These are phyloP conservation scores for Chaetomium olivaceum DNA, from an alignment of 2,329 filamentous ascomycete genomes.

Conservation along the genomic window DNA sequence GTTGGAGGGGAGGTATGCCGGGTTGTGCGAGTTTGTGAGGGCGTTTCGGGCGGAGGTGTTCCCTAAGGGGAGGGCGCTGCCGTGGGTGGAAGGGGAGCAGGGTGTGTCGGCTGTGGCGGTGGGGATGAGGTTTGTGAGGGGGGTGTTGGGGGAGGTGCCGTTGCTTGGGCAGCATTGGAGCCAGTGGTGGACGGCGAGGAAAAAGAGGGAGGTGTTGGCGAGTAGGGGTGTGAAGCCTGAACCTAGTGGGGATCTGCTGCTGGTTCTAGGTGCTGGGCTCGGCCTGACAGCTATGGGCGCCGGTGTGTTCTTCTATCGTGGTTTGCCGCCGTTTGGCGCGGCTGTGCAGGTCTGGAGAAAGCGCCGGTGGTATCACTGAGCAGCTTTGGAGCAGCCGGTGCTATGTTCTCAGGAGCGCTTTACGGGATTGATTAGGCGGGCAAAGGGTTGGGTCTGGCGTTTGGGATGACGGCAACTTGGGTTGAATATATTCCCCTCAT, in stretches of 20 bases:
- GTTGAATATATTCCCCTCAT: constrained; percentile 18
- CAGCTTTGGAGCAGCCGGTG: constrained; percentile 32
- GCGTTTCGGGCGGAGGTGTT: constrained; percentile 25
- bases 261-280: constrained; percentile 23
- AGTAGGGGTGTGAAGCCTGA: constrained; percentile 9
- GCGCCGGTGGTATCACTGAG: constrained; percentile 21
- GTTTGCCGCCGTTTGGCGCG: constrained; percentile 30
- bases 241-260: constrained; percentile 16
- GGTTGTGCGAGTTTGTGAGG: constrained; percentile 33
- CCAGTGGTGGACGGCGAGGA: constrained; percentile 29
- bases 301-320: constrained; percentile 25
- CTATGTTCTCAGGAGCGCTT: constrained; percentile 28
- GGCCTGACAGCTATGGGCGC: constrained; percentile 20
- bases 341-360: constrained; percentile 32
- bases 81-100: constrained; percentile 21
- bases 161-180: constrained; percentile 29
- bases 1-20: constrained; percentile 28
- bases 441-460: constrained; percentile 6
- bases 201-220: constrained; percentile 21
- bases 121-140: constrained; percentile 27
- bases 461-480: background rate
- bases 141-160: constrained; percentile 29
- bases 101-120: constrained; percentile 9
- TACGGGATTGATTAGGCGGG: constrained; percentile 9
- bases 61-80: constrained; percentile 9